Evolutionary conservation across 1,139 yeast genomes (phyloP), one percentile per base, ranked within the genome.

Genomic region (Spathaspora sp.): DNA sequence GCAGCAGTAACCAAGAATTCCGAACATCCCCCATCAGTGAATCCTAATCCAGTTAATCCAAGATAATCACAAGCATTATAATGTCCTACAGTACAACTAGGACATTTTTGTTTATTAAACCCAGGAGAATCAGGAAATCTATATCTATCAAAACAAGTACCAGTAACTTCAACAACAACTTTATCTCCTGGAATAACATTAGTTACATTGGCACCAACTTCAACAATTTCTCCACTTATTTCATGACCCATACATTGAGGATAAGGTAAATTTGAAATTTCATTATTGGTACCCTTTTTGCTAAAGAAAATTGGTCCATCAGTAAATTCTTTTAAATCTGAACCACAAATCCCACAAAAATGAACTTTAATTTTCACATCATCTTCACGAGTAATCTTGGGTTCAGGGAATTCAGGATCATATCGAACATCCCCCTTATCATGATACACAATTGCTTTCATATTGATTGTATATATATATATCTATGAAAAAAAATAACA

Each of bases 341-440:
- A 68, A 20, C 85, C 85, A 59, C 85, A 79, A 42, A 79, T 80
- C 27, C 85, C 86, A 56, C 84, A 78, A 63, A 68, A 80, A 11
- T 75, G 72, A 7, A 80, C 68, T 49, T 75, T 76, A 27, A 81
- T 56, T 42, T 79, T 69, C 24, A 81, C 78, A 50, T 80, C 84
- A 44, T 70, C 72, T 0, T 72, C 70, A 31, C 68, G 66, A 2
- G 55, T 52, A 36, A 79, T 64, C 27, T 59, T 54, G 3, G 86
- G 86, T 47, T 68, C 76, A 5, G 71, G 64, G 29, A 77, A 63
- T 33, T 64, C 64, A 1, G 65, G 63, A 5, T 76, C 70, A 56
- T 67, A 79, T 43, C 76, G 65, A 27, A 81, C 59, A 54, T 79
- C 79, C 43, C 72, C 64, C 34, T 69, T 70, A 4, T 81, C 84